Evolutionary conservation across 2,329 filamentous ascomycete genomes (phyloP).

Genomic region (Venturiaceae sp.): DNA sequence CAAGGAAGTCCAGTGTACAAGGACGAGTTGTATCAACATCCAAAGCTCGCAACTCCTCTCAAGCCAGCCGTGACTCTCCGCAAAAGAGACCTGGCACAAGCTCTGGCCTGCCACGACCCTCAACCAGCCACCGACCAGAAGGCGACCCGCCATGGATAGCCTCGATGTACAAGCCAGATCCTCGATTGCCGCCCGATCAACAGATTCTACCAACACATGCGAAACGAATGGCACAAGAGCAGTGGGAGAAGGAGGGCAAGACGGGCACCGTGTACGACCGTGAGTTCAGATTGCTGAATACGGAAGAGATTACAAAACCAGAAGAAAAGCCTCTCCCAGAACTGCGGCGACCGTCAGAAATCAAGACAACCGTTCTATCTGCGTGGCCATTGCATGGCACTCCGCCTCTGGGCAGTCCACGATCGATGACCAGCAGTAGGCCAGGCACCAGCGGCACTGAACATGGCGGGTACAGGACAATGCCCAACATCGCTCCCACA

Average conservation of each 20-base stretch:
- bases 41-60: slow-evolving; percentile 11
- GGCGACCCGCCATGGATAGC: slow-evolving; percentile 95
- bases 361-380: background rate
- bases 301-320: slow-evolving; percentile 36
- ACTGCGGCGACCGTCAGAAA: slow-evolving; percentile 6
- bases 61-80: slow-evolving; percentile 32
- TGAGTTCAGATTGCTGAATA: slow-evolving; percentile 73
- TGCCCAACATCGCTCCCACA: slow-evolving; percentile 27
- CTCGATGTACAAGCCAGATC: slow-evolving; percentile 91
- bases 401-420: slow-evolving; percentile 4
- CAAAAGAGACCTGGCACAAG: slow-evolving; percentile 51
- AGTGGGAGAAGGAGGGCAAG: slow-evolving; percentile 88
- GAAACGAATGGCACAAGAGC: slow-evolving; percentile 81
- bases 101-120: slow-evolving; percentile 43
- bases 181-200: slow-evolving; percentile 84
- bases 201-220: slow-evolving; percentile 93
- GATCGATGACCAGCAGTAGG: slow-evolving; percentile 14
- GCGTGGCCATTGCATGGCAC: background rate
- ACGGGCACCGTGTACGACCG: slow-evolving; percentile 79
- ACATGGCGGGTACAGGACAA: slow-evolving; percentile 36
- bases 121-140: slow-evolving; percentile 70
- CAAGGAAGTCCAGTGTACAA: background rate
- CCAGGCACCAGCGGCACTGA: slow-evolving; percentile 33
- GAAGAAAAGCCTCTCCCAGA: slow-evolving; percentile 12
- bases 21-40: slow-evolving; percentile 11